Base-by-base conservation (phyloP, 345 rosid species). In the Citrus cavaleriei region DNA sequence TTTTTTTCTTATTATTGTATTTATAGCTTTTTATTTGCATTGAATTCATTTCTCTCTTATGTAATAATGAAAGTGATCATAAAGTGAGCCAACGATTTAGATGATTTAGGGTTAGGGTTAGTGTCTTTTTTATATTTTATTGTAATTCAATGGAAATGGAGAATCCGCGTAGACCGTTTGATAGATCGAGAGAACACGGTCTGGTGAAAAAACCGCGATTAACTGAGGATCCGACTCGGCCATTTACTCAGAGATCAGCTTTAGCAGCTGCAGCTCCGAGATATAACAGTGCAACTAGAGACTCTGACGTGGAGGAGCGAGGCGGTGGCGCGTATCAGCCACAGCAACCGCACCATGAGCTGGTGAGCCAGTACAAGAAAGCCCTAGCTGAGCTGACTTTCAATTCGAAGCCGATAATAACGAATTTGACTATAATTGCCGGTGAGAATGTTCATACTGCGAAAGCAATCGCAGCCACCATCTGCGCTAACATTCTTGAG, bases 331-430 rank as follows among this genome's bases (percentile, higher is more conserved):
- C 87, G 40, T 95, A 95, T 78, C 93, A 91, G 86, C 98, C 99
- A 71, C 88, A 84, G 38, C 95, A 89, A 79, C 95, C 85, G 78
- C 92, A 91, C 78, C 89, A 86, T 82, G 99, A 97, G 93, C 93
- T 97, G 19, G 91, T 97, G 83, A 92, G 86, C 68, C 97, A 93
- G 89, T 97, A 94, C 84, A 90, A 86, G 86, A 86, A 93, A 6
- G 99, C 99, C 10, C 79, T 97, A 1, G 85, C 98, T 3, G 99
- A 97, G 92, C 93, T 97, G 76, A 94, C 98, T 18, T 92, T 97
- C 83, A 97, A 97, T 84, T 97, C 99, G 10, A 97, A 97, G 83
- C 99, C 98, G 27, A 97, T 97, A 59, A 97, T 97, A 28, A 94
- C 99, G 57, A 97, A 93, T 78, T 89, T 97, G 84, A 97, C 98